These are phyloP conservation scores for Glycine soja DNA, from an alignment of 306 rosid species.

Conservation along the genomic window DNA sequence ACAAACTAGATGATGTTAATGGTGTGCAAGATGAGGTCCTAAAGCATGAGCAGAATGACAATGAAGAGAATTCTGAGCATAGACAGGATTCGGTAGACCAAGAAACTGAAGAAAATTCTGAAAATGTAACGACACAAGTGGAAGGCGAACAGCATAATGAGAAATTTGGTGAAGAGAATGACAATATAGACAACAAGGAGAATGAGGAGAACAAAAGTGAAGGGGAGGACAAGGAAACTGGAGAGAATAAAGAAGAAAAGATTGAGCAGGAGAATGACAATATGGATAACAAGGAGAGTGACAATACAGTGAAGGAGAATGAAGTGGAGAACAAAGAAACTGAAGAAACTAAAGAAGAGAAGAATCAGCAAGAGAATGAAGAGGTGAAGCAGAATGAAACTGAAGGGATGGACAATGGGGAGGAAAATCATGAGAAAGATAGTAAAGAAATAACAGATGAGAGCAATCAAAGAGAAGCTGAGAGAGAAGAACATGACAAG, in stretches of 20 bases:
- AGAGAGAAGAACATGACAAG: constrained; percentile 58
- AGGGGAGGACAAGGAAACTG: constrained; percentile 47
- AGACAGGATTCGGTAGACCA: constrained; percentile 52
- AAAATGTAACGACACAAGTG: constrained; percentile 42
- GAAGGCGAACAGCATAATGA: constrained; percentile 52
- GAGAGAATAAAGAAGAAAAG: constrained; percentile 42
- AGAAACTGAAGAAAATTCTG: constrained; percentile 54
- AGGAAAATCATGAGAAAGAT: constrained; percentile 40
- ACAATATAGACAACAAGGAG: constrained; percentile 48
- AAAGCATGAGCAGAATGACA: constrained; percentile 48
- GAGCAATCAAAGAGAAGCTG: constrained; percentile 44
- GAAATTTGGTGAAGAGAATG: constrained; percentile 51
- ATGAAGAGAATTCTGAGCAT: constrained; percentile 56
- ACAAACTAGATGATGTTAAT: constrained; percentile 58
- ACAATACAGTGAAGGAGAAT: constrained; percentile 39
- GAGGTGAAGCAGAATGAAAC: constrained; percentile 47
- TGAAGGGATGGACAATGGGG: constrained; percentile 47
- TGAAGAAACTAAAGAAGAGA: constrained; percentile 41
- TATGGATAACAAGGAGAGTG: constrained; percentile 51
- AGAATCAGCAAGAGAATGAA: constrained; percentile 43
- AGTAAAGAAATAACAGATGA: constrained; percentile 58
- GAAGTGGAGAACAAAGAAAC: constrained; percentile 49
- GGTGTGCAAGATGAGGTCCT: constrained; percentile 48
- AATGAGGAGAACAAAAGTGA: constrained; percentile 50
- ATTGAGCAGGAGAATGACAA: constrained; percentile 41